These are phyloP conservation scores for Tympanopsis confertula DNA, from an alignment of 2,329 filamentous ascomycete species.

Conservation along the genomic window DNA sequence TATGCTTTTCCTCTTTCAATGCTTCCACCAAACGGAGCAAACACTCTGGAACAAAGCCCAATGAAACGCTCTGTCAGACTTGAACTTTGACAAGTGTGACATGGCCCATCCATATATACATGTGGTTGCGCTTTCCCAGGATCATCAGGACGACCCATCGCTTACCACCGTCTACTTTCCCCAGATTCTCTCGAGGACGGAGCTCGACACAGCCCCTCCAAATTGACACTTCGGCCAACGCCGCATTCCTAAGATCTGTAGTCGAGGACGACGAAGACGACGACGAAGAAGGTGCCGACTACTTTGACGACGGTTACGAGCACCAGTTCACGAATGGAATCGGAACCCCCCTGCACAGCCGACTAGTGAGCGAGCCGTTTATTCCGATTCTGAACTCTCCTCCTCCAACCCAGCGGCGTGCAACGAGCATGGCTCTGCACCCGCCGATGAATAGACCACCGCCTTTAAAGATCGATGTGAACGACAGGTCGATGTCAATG, in stretches of 20 bases:
- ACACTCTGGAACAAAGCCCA: no score
- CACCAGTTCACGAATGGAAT: slow-evolving; percentile 1
- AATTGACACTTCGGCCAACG: not conserved
- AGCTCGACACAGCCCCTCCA: not conserved
- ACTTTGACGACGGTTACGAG: no score
- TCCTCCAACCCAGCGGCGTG: not conserved
- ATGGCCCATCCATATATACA: no score
- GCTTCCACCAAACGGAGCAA: no score
- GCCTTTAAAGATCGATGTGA: not conserved
- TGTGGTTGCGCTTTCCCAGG: no score
- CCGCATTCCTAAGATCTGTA: no score
- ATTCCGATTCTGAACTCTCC: not conserved
- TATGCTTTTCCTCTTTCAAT: no score
- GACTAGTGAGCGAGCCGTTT: not conserved
- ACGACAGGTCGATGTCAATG: no score
- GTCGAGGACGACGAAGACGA: not conserved
- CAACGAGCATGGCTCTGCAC: not conserved
- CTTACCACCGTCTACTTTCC: no score
- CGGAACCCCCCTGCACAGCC: not conserved
- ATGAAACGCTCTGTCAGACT: no score
- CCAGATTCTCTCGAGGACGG: not conserved
- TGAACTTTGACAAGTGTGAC: no score
- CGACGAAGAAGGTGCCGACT: not conserved
- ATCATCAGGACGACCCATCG: no score
- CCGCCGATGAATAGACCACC: not conserved